Conservation (phyloP, 345 rosid species). For the Schrenkiella parvula region DNA sequence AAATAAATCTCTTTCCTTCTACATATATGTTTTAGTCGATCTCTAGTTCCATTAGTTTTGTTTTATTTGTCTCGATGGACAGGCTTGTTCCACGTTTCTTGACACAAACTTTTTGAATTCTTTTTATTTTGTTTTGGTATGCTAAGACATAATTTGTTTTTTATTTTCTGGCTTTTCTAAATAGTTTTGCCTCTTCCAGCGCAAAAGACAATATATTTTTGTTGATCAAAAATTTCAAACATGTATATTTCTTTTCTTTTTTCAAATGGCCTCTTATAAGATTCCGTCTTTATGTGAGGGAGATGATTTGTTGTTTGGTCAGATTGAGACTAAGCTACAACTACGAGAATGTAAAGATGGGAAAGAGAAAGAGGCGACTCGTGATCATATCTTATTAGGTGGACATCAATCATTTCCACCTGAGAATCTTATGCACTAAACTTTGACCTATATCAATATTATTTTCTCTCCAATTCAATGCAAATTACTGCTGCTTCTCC, state of each 20-base stretch:
- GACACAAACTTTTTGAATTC: too few species aligned
- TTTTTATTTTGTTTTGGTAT: neutral
- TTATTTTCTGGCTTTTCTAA: neutral
- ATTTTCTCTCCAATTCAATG: conserved; percentile 4
- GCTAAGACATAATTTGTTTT: neutral
- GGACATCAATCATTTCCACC: conserved; percentile 25
- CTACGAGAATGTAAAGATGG: conserved; percentile 27
- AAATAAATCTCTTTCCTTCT: neutral
- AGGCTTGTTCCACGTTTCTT: neutral
- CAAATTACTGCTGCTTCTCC: conserved; percentile 9
- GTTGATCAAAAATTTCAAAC: too few species aligned
- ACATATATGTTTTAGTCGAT: neutral
- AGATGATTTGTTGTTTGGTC: conserved; percentile 24
- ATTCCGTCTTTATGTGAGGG: neutral
- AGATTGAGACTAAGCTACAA: conserved; percentile 23
- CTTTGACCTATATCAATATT: neutral
- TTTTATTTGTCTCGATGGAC: neutral
- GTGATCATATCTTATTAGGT: conserved; percentile 20
- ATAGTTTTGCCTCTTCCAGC: neutral
- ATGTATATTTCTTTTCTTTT: neutral
- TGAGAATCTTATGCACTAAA: conserved; percentile 8
- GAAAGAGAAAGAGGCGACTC: conserved; percentile 11
- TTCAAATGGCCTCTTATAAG: neutral
- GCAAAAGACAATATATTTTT: neutral
- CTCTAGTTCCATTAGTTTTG: neutral